phyloP scores from a whole-genome alignment of 345 rosid genomes.

The Luvunga scandens region DNA sequence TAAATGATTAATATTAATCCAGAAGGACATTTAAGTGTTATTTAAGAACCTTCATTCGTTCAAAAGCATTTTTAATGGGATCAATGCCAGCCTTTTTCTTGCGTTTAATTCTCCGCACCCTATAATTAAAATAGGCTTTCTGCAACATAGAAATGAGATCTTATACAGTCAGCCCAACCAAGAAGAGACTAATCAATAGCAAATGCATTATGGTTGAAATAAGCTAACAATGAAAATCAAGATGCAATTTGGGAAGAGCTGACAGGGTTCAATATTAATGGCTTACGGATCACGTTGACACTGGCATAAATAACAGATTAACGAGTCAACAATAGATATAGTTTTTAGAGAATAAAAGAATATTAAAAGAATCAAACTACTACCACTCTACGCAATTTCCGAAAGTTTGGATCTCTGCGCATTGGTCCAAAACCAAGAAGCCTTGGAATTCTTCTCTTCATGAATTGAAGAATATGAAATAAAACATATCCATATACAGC shows the following conservation, averaged over 20 bases:
- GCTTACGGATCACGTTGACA: not conserved
- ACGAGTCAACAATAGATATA: not conserved
- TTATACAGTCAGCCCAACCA: constrained; percentile 13
- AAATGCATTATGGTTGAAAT: constrained; percentile 3
- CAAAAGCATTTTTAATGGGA: constrained; percentile 86
- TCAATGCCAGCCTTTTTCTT: constrained; percentile 84
- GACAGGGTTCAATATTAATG: not conserved
- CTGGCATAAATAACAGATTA: not conserved
- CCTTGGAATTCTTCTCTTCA: constrained; percentile 70
- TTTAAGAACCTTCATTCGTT: constrained; percentile 68
- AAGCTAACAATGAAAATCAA: not conserved
- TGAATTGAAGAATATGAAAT: constrained; percentile 57
- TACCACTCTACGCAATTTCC: constrained; percentile 84
- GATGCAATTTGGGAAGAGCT: not conserved
- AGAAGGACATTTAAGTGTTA: constrained; percentile 1
- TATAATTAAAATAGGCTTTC: constrained; percentile 64
- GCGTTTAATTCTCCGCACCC: constrained; percentile 50
- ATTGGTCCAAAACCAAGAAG: constrained; percentile 81
- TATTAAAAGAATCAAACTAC: constrained; percentile 17
- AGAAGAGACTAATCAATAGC: constrained; percentile 5
- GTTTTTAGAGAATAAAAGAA: not conserved
- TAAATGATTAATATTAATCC: not conserved
- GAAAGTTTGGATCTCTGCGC: constrained; percentile 66
- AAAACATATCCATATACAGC: constrained; percentile 56
- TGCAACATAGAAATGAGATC: constrained; percentile 36